phyloP scores from a whole-genome alignment of 345 rosid genomes.

The Hibiscus syriacus region DNA sequence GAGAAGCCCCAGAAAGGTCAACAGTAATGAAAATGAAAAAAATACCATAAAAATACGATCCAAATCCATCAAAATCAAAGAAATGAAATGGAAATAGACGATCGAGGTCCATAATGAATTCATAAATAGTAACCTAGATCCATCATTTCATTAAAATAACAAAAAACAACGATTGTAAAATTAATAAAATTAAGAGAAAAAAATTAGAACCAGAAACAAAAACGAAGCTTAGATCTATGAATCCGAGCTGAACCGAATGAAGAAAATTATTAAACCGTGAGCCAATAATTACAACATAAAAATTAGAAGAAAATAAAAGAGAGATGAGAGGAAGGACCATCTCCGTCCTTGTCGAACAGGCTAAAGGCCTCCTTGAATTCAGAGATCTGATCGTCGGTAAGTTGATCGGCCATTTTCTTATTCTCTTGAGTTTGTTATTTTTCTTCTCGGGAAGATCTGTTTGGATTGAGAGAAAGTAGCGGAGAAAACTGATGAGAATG shows the following conservation, averaged over 20 bases:
- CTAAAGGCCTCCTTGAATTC: conserved; percentile 22
- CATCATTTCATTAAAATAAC: not conserved
- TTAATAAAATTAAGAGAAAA: not conserved
- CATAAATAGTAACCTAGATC: conserved; percentile 11
- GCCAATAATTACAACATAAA: not conserved
- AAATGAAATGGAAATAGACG: not conserved
- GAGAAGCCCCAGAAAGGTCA: not conserved
- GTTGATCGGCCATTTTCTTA: conserved; percentile 19
- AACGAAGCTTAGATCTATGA: not conserved
- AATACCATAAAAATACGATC: not conserved
- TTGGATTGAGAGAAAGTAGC: not conserved
- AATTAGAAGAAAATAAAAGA: not conserved
- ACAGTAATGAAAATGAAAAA: not conserved
- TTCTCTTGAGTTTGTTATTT: not conserved
- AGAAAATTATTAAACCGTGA: not conserved
- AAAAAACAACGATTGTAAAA: not conserved
- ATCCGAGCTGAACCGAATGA: not conserved
- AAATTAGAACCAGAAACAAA: not conserved
- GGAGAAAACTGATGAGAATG: not conserved
- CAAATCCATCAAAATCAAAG: not conserved
- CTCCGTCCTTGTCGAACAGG: conserved; percentile 21
- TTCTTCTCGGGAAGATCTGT: not conserved
- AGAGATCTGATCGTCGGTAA: conserved; percentile 21
- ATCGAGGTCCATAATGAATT: not conserved
- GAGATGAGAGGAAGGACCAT: conserved; percentile 10